Base-by-base conservation (phyloP, 441 rosid species). In the Jatropha podagrica region DNA sequence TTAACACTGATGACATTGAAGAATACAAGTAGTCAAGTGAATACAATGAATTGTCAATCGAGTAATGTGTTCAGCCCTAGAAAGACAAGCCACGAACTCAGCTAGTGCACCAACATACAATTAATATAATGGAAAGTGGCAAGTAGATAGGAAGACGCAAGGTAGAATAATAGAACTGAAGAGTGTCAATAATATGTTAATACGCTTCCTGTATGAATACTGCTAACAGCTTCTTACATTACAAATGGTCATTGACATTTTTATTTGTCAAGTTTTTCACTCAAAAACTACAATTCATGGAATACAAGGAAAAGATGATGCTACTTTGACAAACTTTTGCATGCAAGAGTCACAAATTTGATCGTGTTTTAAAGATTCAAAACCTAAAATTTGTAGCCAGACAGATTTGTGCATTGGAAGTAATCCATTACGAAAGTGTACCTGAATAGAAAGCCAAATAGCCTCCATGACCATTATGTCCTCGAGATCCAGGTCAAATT, bases 391-490 rank as follows among this genome's bases (percentile, higher is more conserved):
- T 42, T 65, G 68, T 9, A 78, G 59, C 15, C 77, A 61, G 70
- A 70, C 65, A 65, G 11, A 74, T 13, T 51, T 42, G 3, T 18
- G 61, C 37, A 38, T 55, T 20, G 41, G 49, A 69, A 48, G 11
- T n/a, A 44, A 18, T 48, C 42, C 8, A 52, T 44, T 38, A 68
- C 60, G 17, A 58, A 44, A 4, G 13, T 11, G 73, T 85, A 92
- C 99, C 98, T 94, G 98, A 77, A 93, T 86, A 26, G 99, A 96
- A 82, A 82, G 98, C 98, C 97, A 94, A 77, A 96, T 89, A 65
- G 98, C 99, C 87, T 94, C 98, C 92, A 88, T 94, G 64, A 94
- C 87, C 99, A 96, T 96, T 79, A 94, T 85, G 72, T 92, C 99
- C 83, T 96, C 99, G 8, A 92, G 97, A 83, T 96, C 99, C 69